These are phyloP conservation scores for Rhodofomes roseus DNA, from an alignment of 1,284 basidiomycete genomes.

Conservation along the genomic window DNA sequence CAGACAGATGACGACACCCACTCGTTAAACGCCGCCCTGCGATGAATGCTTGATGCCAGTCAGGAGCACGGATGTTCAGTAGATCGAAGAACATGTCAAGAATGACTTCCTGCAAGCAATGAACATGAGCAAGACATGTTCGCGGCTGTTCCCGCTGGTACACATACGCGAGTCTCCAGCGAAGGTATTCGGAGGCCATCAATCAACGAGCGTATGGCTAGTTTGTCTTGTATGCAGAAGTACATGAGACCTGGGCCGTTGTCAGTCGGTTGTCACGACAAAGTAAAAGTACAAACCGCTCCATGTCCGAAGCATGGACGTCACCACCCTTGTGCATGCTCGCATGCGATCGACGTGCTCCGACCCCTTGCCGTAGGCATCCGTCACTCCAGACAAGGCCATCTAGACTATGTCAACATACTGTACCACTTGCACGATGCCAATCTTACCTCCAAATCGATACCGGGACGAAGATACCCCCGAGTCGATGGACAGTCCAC, in stretches of 20 bases:
- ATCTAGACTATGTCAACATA: slow-evolving; percentile 44
- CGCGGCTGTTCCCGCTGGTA: background rate
- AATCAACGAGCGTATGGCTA: slow-evolving; percentile 82
- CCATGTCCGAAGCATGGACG: slow-evolving; percentile 89
- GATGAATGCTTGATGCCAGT: slow-evolving; percentile 89
- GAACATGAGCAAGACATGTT: slow-evolving; percentile 1
- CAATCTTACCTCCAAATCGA: slow-evolving; percentile 80
- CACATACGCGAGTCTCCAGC: slow-evolving; percentile 74
- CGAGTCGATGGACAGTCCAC: slow-evolving; percentile 86
- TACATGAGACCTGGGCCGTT: slow-evolving; percentile 79
- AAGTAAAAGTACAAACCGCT: slow-evolving; percentile 60
- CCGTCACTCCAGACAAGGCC: slow-evolving; percentile 83
- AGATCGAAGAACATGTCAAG: slow-evolving; percentile 93
- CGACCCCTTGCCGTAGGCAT: slow-evolving; percentile 82
- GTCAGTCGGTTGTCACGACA: background rate
- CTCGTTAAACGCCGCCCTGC: slow-evolving; percentile 84
- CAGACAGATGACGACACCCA: slow-evolving; percentile 33
- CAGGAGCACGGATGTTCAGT: slow-evolving; percentile 86
- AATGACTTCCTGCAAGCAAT: slow-evolving; percentile 69
- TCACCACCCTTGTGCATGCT: slow-evolving; percentile 75
- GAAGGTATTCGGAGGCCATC: slow-evolving; percentile 88
- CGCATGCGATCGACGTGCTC: slow-evolving; percentile 78
- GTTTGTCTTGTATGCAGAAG: slow-evolving; percentile 87
- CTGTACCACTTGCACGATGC: background rate
- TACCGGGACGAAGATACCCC: slow-evolving; percentile 75